Percentiles rank a stretch among this genome's conserved stretches.
Conservation (phyloP, 768 basidiomycete species). For the Candolleomyces eurysporus region DNA sequence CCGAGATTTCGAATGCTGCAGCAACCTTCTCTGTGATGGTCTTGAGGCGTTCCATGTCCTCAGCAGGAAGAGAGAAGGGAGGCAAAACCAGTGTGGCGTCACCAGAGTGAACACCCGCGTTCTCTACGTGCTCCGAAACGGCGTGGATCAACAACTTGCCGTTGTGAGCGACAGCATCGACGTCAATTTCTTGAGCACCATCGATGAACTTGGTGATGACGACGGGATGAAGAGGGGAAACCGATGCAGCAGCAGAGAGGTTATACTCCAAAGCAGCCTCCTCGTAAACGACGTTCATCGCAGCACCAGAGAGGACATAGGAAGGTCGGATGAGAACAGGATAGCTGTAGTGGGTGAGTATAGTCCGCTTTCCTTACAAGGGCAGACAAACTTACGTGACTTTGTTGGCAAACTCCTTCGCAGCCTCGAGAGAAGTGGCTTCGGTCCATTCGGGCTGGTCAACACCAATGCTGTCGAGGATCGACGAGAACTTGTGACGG, state of each 20-base stretch:
- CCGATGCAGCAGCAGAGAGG: conserved; percentile 93
- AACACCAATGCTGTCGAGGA: conserved; percentile 91
- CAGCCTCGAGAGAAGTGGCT: conserved; percentile 82
- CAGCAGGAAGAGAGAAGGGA: conserved; percentile 74
- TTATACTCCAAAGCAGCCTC: conserved; percentile 88
- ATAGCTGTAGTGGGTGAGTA: conserved; percentile 50
- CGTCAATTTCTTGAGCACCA: conserved; percentile 95
- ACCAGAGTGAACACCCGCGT: conserved; percentile 97
- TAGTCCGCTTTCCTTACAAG: neutral
- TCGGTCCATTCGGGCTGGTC: conserved; percentile 98
- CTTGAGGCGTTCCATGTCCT: conserved; percentile 87
- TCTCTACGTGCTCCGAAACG: conserved; percentile 97
- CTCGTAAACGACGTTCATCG: conserved; percentile 98
- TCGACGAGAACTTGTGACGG: conserved; percentile 97
- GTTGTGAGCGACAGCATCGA: conserved; percentile 94
- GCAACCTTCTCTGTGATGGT: conserved; percentile 94
- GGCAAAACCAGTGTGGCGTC: conserved; percentile 98
- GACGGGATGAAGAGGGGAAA: conserved; percentile 95
- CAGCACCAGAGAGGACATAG: conserved; percentile 97
- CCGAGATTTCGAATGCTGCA: conserved; percentile 91
- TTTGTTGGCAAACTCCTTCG: conserved; percentile 85
- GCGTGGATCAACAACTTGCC: conserved; percentile 93
- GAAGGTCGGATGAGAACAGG: conserved; percentile 98
- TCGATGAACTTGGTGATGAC: conserved; percentile 99
- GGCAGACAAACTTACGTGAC: conserved; percentile 58